Conservation (phyloP, 768 basidiomycete genomes). For the Rubroboletus pulcherrimus region DNA sequence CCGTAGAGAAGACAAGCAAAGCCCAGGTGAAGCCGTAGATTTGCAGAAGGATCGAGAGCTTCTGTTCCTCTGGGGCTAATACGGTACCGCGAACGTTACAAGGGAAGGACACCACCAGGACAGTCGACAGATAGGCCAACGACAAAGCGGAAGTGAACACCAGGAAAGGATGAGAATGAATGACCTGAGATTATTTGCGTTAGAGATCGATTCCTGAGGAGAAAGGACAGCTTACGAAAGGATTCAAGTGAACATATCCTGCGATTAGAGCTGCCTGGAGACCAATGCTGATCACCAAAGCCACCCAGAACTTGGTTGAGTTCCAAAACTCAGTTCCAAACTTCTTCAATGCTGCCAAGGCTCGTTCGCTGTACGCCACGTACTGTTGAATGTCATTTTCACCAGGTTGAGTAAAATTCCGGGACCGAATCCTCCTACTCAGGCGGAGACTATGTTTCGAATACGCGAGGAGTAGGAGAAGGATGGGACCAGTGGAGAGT, state of each 20-base stretch:
- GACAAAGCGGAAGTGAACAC: conserved; percentile 49
- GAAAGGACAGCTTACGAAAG: conserved; percentile 46
- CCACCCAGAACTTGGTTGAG: conserved; percentile 62
- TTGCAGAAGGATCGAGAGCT: conserved; percentile 48
- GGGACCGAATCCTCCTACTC: conserved; percentile 17
- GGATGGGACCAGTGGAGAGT: conserved; percentile 60
- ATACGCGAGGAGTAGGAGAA: conserved; percentile 44
- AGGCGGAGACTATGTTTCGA: conserved; percentile 28
- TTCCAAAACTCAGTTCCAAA: conserved; percentile 38
- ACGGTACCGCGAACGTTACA: conserved; percentile 22
- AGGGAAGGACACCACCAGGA: conserved; percentile 39
- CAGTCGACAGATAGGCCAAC: conserved; percentile 47
- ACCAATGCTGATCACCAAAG: conserved; percentile 43
- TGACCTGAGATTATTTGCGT: conserved; percentile 40
- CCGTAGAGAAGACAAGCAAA: conserved; percentile 49
- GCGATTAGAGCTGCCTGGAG: conserved; percentile 47
- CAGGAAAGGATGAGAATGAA: conserved; percentile 54
- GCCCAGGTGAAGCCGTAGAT: conserved; percentile 58
- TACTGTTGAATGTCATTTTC: conserved; percentile 2
- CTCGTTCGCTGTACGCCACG: conserved; percentile 8
- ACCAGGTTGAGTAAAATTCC: background rate
- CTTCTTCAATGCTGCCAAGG: conserved; percentile 25
- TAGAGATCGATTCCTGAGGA: background rate
- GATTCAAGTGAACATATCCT: conserved; percentile 54
- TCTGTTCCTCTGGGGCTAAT: conserved; percentile 40